These are phyloP conservation scores for Geotrichum klebahnii DNA, from an alignment of 1,139 yeast species.

Conservation along the genomic window DNA sequence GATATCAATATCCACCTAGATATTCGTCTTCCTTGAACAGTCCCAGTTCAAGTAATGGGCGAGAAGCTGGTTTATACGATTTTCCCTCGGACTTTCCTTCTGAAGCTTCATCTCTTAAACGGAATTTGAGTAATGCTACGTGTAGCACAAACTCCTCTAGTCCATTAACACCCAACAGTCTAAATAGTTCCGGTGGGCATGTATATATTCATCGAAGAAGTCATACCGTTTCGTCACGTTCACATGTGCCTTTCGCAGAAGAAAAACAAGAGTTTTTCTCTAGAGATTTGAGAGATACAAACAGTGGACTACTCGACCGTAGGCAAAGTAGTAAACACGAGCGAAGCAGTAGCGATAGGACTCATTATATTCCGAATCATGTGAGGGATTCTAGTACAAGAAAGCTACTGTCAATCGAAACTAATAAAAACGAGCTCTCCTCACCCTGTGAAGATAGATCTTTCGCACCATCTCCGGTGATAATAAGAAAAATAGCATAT, in stretches of 20 bases:
- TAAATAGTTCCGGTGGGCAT: neutral
- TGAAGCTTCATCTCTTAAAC: neutral
- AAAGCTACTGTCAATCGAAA: no score
- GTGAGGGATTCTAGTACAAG: no score
- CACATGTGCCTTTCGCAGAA: slow-evolving; percentile 4
- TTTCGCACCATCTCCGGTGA: neutral
- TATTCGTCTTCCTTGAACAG: neutral
- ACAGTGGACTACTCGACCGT: neutral
- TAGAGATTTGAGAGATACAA: no score
- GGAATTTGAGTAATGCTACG: slow-evolving; percentile 4
- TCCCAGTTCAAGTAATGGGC: no score
- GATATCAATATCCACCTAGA: neutral
- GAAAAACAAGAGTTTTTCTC: slow-evolving; percentile 3
- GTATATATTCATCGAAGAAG: slow-evolving; percentile 8
- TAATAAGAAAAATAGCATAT: slow-evolving; percentile 2
- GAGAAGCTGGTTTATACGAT: no score
- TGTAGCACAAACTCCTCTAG: slow-evolving; percentile 9
- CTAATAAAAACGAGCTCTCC: slow-evolving; percentile 1
- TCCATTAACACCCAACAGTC: neutral
- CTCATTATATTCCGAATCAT: no score
- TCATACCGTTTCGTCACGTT: slow-evolving; percentile 11
- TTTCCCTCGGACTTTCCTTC: neutral
- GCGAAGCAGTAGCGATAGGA: no score
- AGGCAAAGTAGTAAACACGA: neutral
- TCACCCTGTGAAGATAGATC: neutral